Evolutionary conservation across 805 yeast genomes (phyloP), one percentile per base, ranked within the genome.

Genomic region (Starmerella sp.): DNA sequence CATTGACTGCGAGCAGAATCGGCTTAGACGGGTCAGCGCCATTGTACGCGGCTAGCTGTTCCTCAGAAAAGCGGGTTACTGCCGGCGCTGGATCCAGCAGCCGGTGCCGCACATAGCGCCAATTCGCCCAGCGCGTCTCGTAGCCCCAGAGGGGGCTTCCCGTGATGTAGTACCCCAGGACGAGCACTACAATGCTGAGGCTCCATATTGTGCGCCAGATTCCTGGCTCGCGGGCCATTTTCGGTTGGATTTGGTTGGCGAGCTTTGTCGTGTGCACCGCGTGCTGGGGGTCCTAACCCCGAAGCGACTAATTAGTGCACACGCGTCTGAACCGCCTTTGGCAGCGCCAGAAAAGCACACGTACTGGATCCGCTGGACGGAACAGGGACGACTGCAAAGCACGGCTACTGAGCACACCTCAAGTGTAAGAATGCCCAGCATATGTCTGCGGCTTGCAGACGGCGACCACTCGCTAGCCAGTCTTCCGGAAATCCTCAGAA

Each of bases 71-170:
- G 38, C 28, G 39, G 35, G 14, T 17, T 8, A 13, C 15, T 10
- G 65, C 63, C 48, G 69, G 66, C 30, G 61, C 56, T 9, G 66
- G 65, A 6, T 54, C 60, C 29, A 63, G 34, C 37, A 62, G 44
- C 9, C 60, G 28, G 58, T 65, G 71, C 47, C 65, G 58, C 47
- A 75, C 63, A 60, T 74, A 84, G 6, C 72, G 56, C 2, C 70
- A 66, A 62, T 78, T 73, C 14, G 75, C 55, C 70, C 75, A 75
- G 59, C 73, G 73, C 0, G 84, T 83, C 3, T 73, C 66, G 63
- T 77, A 75, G 6, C 85, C 84, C 88, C 88, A 83, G 0, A 79
- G 72, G 3, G 76, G 54, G 0, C 83, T 66, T 1, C 77, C 74
- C 0, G 89, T 84, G 57, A 81, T 72, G 70, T 60, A 53, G 54